Conservation (phyloP, 371 early-diverging fungal genomes). For the Blakeslea trispora region DNA sequence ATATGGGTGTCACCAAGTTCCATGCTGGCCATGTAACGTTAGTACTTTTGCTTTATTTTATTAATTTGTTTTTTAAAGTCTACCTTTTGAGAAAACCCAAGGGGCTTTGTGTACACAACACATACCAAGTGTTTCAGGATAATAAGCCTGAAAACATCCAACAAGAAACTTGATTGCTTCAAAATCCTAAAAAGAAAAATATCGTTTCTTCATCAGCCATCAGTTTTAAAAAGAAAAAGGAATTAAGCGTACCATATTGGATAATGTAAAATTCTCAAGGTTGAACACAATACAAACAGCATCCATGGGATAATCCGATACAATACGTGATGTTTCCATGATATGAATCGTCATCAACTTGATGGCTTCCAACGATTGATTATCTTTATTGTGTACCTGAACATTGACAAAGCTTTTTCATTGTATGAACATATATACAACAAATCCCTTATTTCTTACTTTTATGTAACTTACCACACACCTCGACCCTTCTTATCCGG, state of each 20-base stretch:
- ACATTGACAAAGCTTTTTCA: constrained; percentile 64
- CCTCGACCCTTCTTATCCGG: constrained; percentile 59
- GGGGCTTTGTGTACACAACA: constrained; percentile 84
- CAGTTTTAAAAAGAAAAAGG: no score
- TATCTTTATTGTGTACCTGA: constrained; percentile 49
- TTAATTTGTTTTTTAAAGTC: no score
- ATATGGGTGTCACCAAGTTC: constrained; percentile 74
- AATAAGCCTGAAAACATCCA: constrained; percentile 80
- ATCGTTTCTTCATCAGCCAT: no score
- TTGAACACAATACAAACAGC: constrained; percentile 69
- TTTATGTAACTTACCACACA: constrained; percentile 62
- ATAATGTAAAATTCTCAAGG: constrained; percentile 74
- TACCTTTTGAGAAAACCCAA: constrained; percentile 79
- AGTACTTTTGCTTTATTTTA: constrained; percentile 3
- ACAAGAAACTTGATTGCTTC: constrained; percentile 80
- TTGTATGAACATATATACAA: no score
- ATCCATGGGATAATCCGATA: constrained; percentile 62
- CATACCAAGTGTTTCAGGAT: constrained; percentile 87
- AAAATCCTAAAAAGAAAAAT: constrained; percentile 60
- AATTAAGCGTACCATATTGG: constrained; percentile 86
- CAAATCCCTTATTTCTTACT: no score
- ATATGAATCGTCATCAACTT: constrained; percentile 64
- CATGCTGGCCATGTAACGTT: constrained; percentile 45
- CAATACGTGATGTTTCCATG: constrained; percentile 78
- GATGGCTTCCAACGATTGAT: constrained; percentile 50